Evolutionary conservation across 345 rosid species (phyloP), one percentile per base, ranked within the genome.

Genomic region (Dipteronia sinensis): DNA sequence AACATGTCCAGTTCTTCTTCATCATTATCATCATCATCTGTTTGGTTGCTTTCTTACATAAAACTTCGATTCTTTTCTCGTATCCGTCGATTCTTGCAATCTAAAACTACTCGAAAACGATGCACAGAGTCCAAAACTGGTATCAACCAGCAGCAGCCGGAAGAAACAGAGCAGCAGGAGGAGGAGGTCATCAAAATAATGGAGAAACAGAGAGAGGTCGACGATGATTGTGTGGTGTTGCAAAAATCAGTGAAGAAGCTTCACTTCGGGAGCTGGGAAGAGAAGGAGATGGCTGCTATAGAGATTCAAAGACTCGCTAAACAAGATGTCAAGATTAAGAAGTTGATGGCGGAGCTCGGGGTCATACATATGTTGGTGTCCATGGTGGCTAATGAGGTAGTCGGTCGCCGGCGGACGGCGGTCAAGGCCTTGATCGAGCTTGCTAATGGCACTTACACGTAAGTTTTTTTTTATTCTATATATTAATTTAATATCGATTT

Each of bases 281-380:
- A 92, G 83, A 92, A 91, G 79, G 90, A 87, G 79, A 80, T 80
- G 67, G 97, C 97, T 3, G 95, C 92, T 38, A 42, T 63, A 59
- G 94, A 91, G 80, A 92, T 96, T 20, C 88, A 74, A 75, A 88
- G 80, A 70, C 79, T 96, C 49, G 93, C 97, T 13, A 78, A 85
- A 78, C 86, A 87, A 76, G 97, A 92, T 71, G 80, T 67, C 63
- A 87, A 87, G 76, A 81, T 78, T 16, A 85, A 87, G 79, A 92
- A 87, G 79, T 80, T 88, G 79, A 90, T 96, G 90, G 97, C 89
- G 1, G 97, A 92, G 86, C 97, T 96, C 0, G 97, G 99, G 16
- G 99, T 96, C 38, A 74, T 94, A 46, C 93, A 85, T 59, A 88
- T 85, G 78, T 84, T 96, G 83, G 98, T 96, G 19, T 93, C 87